Conservation (phyloP, 2,329 filamentous ascomycete species). For the Polytolypa hystricis region DNA sequence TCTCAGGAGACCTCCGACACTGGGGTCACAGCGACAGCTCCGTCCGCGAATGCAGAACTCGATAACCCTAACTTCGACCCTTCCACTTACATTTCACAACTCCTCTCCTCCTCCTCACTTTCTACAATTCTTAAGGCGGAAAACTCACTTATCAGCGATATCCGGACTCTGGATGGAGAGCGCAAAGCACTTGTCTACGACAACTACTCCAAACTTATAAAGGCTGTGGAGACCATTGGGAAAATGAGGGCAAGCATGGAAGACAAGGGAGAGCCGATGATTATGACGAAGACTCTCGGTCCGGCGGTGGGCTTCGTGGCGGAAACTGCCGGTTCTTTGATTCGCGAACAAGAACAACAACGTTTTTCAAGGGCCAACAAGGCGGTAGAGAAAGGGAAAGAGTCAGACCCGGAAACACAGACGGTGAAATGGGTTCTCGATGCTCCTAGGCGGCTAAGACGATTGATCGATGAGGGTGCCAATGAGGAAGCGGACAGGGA, state of each 20-base stretch:
- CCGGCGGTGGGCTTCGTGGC: conserved; percentile 34
- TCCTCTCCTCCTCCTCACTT: conserved; percentile 31
- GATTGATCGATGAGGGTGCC: conserved; percentile 27
- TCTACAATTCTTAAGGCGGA: conserved; percentile 35
- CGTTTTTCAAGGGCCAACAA: conserved; percentile 19
- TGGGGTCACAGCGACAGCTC: conserved; percentile 29
- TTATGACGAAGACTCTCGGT: conserved; percentile 34
- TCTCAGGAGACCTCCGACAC: conserved; percentile 28
- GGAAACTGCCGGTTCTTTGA: conserved; percentile 31
- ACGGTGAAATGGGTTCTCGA: conserved; percentile 37
- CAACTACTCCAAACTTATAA: conserved; percentile 93
- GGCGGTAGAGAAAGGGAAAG: conserved; percentile 11
- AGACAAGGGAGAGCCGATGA: conserved; percentile 33
- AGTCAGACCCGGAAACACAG: conserved; percentile 25
- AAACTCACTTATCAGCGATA: conserved; percentile 50
- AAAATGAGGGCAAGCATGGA: conserved; percentile 47
- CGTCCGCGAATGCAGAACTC: conserved; percentile 45
- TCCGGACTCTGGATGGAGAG: conserved; percentile 83
- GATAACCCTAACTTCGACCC: conserved; percentile 64
- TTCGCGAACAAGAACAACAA: conserved; percentile 29
- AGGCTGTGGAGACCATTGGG: conserved; percentile 90
- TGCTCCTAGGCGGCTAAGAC: conserved; percentile 28
- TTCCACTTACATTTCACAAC: conserved; percentile 41
- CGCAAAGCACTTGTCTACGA: conserved; percentile 96
- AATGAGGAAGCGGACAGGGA: conserved; percentile 31